These are phyloP conservation scores for Neofusicoccum parvum DNA, from an alignment of 2,329 filamentous ascomycete species.

Conservation along the genomic window DNA sequence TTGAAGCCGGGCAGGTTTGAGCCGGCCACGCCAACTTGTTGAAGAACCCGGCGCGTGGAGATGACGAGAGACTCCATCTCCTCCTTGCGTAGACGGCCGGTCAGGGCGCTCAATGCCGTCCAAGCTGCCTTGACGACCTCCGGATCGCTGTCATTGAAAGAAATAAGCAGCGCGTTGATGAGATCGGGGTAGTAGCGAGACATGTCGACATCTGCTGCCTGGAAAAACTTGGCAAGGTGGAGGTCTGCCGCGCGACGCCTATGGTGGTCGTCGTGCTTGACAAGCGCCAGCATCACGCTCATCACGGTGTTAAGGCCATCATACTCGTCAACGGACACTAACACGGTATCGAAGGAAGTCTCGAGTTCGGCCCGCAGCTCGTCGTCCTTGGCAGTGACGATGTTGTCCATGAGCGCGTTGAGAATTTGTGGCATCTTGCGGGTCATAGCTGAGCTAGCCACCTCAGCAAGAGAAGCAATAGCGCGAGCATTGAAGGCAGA, in stretches of 20 bases:
- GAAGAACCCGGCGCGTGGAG: constrained; percentile 82
- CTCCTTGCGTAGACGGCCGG: constrained; percentile 88
- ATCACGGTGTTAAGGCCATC: constrained; percentile 95
- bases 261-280: constrained; percentile 90
- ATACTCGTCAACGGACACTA: constrained; percentile 91
- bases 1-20: constrained; percentile 83
- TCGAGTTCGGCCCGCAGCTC: constrained; percentile 73
- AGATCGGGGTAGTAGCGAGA: constrained; percentile 96
- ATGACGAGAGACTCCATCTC: constrained; percentile 94
- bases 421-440: constrained; percentile 85
- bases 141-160: constrained; percentile 83
- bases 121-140: constrained; percentile 88
- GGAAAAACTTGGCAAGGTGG: constrained; percentile 86
- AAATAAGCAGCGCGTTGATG: constrained; percentile 84
- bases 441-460: constrained; percentile 89
- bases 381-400: constrained; percentile 77
- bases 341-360: constrained; percentile 81
- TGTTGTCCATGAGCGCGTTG: constrained; percentile 92
- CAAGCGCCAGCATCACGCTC: constrained; percentile 83
- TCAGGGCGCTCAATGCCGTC: constrained; percentile 83
- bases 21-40: constrained; percentile 85
- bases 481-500: constrained; percentile 94
- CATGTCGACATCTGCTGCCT: constrained; percentile 79
- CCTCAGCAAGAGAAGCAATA: constrained; percentile 87
- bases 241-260: constrained; percentile 76